These are phyloP conservation scores for Tranzscheliella williamsii DNA, from an alignment of 1,284 basidiomycete genomes.

Conservation along the genomic window DNA sequence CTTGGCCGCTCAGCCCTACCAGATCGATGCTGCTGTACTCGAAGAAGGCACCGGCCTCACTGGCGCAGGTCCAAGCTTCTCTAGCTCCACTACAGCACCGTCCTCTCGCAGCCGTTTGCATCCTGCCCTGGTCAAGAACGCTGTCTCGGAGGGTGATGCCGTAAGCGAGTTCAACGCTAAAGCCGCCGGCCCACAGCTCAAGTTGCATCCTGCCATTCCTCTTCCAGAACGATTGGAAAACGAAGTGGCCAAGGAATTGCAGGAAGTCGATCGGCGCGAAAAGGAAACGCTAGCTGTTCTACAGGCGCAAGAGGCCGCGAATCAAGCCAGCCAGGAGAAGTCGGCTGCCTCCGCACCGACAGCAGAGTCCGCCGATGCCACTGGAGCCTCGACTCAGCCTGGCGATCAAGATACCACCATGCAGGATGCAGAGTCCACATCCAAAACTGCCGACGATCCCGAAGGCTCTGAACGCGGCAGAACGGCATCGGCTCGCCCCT, in stretches of 20 bases:
- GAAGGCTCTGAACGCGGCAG: slow-evolving; percentile 7
- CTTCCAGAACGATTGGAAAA: slow-evolving; percentile 51
- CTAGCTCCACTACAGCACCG: slow-evolving; percentile 12
- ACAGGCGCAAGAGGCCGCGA: slow-evolving; percentile 27
- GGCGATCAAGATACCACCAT: slow-evolving; percentile 27
- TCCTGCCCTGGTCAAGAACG: slow-evolving; percentile 30
- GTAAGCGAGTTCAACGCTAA: slow-evolving; percentile 55
- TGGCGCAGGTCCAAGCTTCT: slow-evolving; percentile 48
- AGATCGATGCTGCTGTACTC: slow-evolving; percentile 49
- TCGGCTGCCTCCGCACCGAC: not conserved
- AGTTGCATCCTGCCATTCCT: slow-evolving; percentile 53
- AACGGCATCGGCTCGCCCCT: slow-evolving; percentile 19
- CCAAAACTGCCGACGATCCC: slow-evolving; percentile 6
- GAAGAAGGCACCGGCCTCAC: slow-evolving; percentile 60
- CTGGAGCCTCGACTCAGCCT: not conserved
- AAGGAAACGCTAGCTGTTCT: slow-evolving; percentile 27
- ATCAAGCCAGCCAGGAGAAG: slow-evolving; percentile 9
- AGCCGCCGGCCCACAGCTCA: slow-evolving; percentile 56
- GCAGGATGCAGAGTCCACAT: slow-evolving; percentile 11
- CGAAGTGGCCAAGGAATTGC: slow-evolving; percentile 52
- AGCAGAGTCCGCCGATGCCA: not conserved
- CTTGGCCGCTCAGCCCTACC: slow-evolving; percentile 47
- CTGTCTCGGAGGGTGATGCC: slow-evolving; percentile 50
- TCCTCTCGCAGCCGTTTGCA: slow-evolving; percentile 27
- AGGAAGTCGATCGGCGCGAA: slow-evolving; percentile 37